Evolutionary conservation across 2,329 filamentous ascomycete genomes (phyloP), one percentile per base, ranked within the genome.

Genomic region (Curvularia sp.): DNA sequence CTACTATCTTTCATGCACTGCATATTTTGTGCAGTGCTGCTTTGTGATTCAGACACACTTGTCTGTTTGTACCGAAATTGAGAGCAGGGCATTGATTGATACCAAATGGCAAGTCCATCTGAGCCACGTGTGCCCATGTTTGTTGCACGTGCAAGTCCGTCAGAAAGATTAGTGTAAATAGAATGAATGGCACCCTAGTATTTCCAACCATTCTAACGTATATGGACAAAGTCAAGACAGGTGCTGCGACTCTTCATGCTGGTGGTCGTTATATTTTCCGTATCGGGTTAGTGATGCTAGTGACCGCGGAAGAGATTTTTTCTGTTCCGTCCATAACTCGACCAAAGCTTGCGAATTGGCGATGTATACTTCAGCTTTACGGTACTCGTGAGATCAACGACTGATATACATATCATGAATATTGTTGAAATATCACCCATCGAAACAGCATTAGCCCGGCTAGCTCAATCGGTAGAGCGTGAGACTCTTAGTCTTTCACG

Each of bases 401-500:
- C n/a, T n/a, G n/a, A n/a, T n/a, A n/a, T n/a, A n/a, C n/a, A n/a
- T n/a, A n/a, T n/a, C n/a, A n/a, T n/a, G n/a, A n/a, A n/a, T n/a
- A n/a, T n/a, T n/a, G n/a, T n/a, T n/a, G n/a, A n/a, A n/a, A n/a
- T n/a, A 1, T 27, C 6, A 1, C 12, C 32, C 21, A 49, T 38
- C 32, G 13, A 27, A 49, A 27, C 32, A 49, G 23, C 30, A 49
- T 25, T 21, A 15, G 53, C 57, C 49, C 43, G 48, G 53, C 46
- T 60, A 57, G 49, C 53, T 73, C 71, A 76, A 77, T 77, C 74
- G 74, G 74, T 77, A 77, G 74, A 75, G 74, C 74, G 73, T 77
- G 69, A 76, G 74, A 76, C 74, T 77, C 74, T 77, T 76, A 77
- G 57, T 36, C 21, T 32, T 39, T 63, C 46, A 49, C 46, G 46